Evolutionary conservation across 2,329 filamentous ascomycete genomes (phyloP).

Genomic region (Trichoderma afroharzianum): DNA sequence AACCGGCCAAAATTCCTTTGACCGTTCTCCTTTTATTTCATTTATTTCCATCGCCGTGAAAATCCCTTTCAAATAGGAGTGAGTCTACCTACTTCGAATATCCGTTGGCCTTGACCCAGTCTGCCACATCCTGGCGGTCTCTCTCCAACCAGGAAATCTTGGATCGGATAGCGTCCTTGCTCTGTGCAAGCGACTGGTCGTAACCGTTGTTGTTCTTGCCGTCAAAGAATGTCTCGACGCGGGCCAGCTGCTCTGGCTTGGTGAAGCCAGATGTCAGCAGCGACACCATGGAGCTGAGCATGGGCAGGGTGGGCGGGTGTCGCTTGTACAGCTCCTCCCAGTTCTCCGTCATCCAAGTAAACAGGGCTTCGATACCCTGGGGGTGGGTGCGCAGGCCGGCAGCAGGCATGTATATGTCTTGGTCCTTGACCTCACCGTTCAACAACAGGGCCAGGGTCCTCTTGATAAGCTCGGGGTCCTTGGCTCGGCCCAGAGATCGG

Average conservation of each 20-base stretch:
- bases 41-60: neutral
- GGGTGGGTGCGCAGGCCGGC: slow-evolving; percentile 72
- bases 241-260: slow-evolving; percentile 67
- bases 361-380: slow-evolving; percentile 76
- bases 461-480: slow-evolving; percentile 75
- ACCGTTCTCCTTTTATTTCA: neutral
- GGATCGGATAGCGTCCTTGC: slow-evolving; percentile 75
- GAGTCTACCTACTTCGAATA: slow-evolving; percentile 15
- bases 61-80: neutral
- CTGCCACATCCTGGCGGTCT: slow-evolving; percentile 25
- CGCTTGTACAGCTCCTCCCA: slow-evolving; percentile 82
- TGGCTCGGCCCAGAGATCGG: slow-evolving; percentile 74
- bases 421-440: slow-evolving; percentile 81
- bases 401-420: slow-evolving; percentile 89
- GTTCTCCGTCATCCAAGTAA: slow-evolving; percentile 78
- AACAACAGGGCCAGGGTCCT: slow-evolving; percentile 73
- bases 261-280: slow-evolving; percentile 82
- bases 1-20: neutral
- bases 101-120: slow-evolving; percentile 26
- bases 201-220: slow-evolving; percentile 80
- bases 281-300: slow-evolving; percentile 79
- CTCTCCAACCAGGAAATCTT: slow-evolving; percentile 50
- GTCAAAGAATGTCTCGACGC: slow-evolving; percentile 77
- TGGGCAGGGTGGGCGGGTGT: slow-evolving; percentile 79
- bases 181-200: slow-evolving; percentile 86